phyloP scores from a whole-genome alignment of 164 flowering plant genomes.

The Tetracentron sinense region DNA sequence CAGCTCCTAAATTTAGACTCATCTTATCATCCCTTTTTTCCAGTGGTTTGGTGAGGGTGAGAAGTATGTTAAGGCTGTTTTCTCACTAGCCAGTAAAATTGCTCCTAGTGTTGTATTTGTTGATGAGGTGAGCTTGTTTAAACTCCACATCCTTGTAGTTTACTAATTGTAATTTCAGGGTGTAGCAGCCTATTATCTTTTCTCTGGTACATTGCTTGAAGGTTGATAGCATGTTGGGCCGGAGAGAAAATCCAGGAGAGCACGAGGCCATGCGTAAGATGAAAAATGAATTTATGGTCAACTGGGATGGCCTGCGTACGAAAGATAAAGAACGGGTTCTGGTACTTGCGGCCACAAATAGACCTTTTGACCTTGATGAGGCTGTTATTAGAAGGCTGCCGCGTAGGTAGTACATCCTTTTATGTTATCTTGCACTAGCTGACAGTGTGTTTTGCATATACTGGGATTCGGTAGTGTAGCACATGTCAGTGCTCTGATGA shows the following conservation, averaged over 20 bases:
- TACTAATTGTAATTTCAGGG: background rate
- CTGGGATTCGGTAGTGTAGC: background rate
- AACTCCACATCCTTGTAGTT: background rate
- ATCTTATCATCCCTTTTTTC: slow-evolving; percentile 3
- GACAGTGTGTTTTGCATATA: background rate
- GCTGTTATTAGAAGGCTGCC: slow-evolving; percentile 93
- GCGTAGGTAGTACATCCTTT: slow-evolving; percentile 52
- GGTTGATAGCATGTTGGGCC: slow-evolving; percentile 98
- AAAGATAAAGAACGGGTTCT: slow-evolving; percentile 86
- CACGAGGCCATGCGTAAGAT: slow-evolving; percentile 98
- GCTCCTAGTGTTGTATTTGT: slow-evolving; percentile 93
- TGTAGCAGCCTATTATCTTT: background rate
- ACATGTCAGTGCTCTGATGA: slow-evolving; percentile 1
- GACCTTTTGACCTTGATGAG: slow-evolving; percentile 97
- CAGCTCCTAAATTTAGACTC: background rate
- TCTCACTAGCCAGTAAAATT: slow-evolving; percentile 93
- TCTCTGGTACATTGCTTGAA: slow-evolving; percentile 20
- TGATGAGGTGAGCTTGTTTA: slow-evolving; percentile 65
- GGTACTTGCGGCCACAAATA: slow-evolving; percentile 93
- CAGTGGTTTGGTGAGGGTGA: slow-evolving; percentile 99
- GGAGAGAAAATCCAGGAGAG: slow-evolving; percentile 91
- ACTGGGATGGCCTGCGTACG: slow-evolving; percentile 94
- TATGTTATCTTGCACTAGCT: background rate
- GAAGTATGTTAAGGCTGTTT: slow-evolving; percentile 92
- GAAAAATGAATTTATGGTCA: slow-evolving; percentile 98